These are phyloP conservation scores for Berberis thunbergii DNA, from an alignment of 164 flowering plant species.

Conservation along the genomic window DNA sequence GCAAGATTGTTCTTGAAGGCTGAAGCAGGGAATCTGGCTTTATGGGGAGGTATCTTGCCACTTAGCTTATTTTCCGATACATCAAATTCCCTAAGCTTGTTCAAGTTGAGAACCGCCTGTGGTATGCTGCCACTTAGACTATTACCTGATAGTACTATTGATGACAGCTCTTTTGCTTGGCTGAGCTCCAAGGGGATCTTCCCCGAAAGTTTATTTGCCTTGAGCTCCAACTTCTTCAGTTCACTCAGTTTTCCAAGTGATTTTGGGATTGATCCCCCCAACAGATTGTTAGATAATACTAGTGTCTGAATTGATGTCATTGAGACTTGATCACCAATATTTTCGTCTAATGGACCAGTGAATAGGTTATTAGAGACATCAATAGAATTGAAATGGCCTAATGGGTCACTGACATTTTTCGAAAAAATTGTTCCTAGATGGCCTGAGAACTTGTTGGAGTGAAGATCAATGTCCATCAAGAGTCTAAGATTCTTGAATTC, in stretches of 20 bases:
- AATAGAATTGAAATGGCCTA: constrained; percentile 36
- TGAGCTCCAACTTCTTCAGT: constrained; percentile 28
- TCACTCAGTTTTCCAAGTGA: constrained; percentile 32
- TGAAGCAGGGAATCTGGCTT: constrained; percentile 30
- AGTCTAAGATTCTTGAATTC: constrained; percentile 39
- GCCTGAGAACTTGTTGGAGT: constrained; percentile 48
- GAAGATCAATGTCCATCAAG: constrained; percentile 56
- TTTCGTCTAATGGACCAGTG: constrained; percentile 33
- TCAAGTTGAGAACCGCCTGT: constrained; percentile 33
- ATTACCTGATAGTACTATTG: constrained; percentile 38
- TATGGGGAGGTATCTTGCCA: constrained; percentile 52
- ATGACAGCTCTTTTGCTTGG: constrained; percentile 17
- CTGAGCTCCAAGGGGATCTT: constrained; percentile 37
- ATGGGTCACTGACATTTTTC: constrained; percentile 26
- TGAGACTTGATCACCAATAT: constrained; percentile 21
- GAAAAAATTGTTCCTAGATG: constrained; percentile 20
- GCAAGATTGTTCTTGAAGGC: constrained; percentile 47
- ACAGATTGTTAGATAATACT: constrained; percentile 35
- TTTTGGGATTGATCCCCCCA: constrained; percentile 42
- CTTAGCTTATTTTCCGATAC: constrained; percentile 40
- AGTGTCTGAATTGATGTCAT: constrained; percentile 26
- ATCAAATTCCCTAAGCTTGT: constrained; percentile 28
- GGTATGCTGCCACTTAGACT: constrained; percentile 46
- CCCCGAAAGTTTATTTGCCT: constrained; percentile 30
- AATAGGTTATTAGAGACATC: constrained; percentile 49